Percentiles rank a stretch among this genome's conserved stretches.
Conservation (phyloP, 495 filamentous ascomycete genomes). For the Neurospora hispaniola region DNA sequence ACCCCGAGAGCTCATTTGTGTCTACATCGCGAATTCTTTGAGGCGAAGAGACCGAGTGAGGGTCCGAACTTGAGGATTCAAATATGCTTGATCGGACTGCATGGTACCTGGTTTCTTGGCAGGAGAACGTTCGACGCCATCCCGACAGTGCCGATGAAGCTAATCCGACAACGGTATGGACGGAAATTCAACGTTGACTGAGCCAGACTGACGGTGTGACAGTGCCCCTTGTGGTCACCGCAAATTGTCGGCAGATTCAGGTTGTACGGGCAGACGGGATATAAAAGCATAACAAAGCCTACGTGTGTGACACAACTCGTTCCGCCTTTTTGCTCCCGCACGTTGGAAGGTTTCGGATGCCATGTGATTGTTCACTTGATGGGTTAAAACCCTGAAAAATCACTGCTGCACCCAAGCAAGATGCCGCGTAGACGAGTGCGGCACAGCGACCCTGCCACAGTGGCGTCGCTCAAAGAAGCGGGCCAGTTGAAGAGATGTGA, state of each 20-base stretch:
- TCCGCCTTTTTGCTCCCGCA: not conserved
- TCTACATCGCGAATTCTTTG: not conserved
- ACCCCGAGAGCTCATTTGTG: not conserved
- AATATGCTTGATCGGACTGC: not conserved
- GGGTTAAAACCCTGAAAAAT: not conserved
- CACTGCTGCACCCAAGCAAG: not conserved
- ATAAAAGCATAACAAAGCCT: not conserved
- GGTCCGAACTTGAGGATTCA: not conserved
- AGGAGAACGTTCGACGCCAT: not conserved
- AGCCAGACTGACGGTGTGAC: not conserved
- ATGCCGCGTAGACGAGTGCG: not conserved
- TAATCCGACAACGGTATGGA: not conserved
- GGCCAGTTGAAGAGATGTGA: not conserved
- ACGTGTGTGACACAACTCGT: not conserved
- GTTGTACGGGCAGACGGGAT: not conserved
- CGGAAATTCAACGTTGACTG: not conserved
- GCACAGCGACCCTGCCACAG: not conserved
- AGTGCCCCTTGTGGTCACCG: not conserved
- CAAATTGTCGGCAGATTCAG: not conserved
- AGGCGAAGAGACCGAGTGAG: not conserved
- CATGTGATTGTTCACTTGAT: not conserved
- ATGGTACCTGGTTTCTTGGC: not conserved
- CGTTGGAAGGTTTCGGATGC: not conserved
- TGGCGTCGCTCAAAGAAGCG: not conserved
- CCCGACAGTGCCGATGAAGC: not conserved